Conservation (phyloP, 306 rosid genomes). For the Lathyrus tuberosus region DNA sequence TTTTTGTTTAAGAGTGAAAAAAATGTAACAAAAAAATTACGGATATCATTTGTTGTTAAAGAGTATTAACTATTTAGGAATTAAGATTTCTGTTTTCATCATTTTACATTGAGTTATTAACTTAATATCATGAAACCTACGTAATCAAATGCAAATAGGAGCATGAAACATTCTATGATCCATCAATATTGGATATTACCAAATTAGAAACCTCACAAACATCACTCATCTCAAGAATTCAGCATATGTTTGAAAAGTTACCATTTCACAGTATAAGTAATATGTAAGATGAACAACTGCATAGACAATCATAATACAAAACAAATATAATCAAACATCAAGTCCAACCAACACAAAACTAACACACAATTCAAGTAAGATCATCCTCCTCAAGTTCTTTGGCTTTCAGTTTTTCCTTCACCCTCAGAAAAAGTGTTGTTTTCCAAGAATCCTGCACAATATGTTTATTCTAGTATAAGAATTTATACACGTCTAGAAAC, state of each 20-base stretch:
- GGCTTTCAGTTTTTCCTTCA: constrained; percentile 96
- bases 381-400: constrained; percentile 98
- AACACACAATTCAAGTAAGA: constrained; percentile 62
- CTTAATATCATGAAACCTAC: too few species aligned
- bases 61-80: too few species aligned
- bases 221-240: background rate
- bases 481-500: background rate
- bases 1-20: too few species aligned
- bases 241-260: too few species aligned
- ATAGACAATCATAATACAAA: constrained; percentile 41
- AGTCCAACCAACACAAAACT: constrained; percentile 28
- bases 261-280: background rate
- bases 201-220: background rate
- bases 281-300: constrained; percentile 37
- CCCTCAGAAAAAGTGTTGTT: constrained; percentile 93
- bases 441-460: constrained; percentile 81
- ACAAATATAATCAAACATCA: constrained; percentile 44
- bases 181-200: background rate
- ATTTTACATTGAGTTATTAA: too few species aligned
- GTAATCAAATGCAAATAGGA: too few species aligned
- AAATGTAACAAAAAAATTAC: too few species aligned
- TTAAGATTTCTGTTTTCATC: too few species aligned
- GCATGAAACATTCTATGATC: too few species aligned
- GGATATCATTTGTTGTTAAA: too few species aligned
- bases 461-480: background rate